Percentiles rank a stretch among this genome's conserved stretches.
phyloP scores from a whole-genome alignment of 2,329 filamentous ascomycete species.

The Leptographium radiaticola region DNA sequence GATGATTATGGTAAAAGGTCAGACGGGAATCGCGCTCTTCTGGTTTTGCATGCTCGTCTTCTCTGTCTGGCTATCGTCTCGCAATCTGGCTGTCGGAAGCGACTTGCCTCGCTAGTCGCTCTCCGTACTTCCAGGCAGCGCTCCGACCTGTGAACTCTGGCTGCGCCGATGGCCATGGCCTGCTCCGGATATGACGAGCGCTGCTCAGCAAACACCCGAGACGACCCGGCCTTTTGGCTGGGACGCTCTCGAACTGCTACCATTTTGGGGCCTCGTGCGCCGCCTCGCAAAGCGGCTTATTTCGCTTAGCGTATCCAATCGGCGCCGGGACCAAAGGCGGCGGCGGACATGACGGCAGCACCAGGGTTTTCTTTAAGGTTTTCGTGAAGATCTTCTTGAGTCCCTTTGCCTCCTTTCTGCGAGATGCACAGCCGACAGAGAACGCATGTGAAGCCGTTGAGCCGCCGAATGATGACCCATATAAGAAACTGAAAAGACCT shows the following conservation, averaged over 20 bases:
- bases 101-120: neutral
- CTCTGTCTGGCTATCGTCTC: neutral
- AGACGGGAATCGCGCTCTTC: conserved; percentile 22
- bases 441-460: conserved; percentile 33
- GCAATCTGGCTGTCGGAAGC: neutral
- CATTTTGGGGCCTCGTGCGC: conserved; percentile 5
- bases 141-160: neutral
- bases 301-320: conserved; percentile 28
- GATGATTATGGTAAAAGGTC: conserved; percentile 37
- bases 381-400: neutral
- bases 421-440: conserved; percentile 5
- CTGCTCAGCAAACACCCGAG: conserved; percentile 1
- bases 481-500: conserved; percentile 63
- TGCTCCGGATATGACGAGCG: neutral
- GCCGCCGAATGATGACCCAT: conserved; percentile 35
- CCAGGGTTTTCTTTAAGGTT: neutral
- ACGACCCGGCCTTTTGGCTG: neutral
- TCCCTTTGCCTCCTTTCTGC: neutral
- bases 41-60: conserved; percentile 18
- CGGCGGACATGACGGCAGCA: conserved; percentile 29
- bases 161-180: conserved; percentile 4
- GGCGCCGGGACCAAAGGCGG: conserved; percentile 51
- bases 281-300: conserved; percentile 3
- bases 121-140: neutral
- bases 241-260: conserved; percentile 1